A percentile compares a stretch with the other conserved stretches of the same genome.
Conservation (phyloP, 1,139 yeast genomes). For the Sugiyamaella grinbergsii region DNA sequence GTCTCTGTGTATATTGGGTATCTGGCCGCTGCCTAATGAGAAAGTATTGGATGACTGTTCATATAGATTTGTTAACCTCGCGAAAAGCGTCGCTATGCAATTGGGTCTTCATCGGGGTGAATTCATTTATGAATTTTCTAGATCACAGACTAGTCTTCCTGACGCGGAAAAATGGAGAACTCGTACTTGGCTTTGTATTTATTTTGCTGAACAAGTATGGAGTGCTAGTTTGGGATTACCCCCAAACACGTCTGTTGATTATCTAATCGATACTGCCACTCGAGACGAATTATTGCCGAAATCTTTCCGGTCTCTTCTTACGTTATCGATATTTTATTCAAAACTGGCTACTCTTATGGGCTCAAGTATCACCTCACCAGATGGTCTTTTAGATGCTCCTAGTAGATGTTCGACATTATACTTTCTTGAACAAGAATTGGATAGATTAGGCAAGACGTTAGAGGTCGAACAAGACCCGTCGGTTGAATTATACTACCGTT, state of each 20-base stretch:
- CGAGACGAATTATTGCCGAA: conserved; percentile 66
- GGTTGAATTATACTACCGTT: conserved; percentile 78
- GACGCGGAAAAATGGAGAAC: conserved; percentile 96
- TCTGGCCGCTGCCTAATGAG: conserved; percentile 94
- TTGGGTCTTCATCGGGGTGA: conserved; percentile 93
- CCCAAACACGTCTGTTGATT: conserved; percentile 83
- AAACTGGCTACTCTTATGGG: conserved; percentile 87
- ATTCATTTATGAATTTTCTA: conserved; percentile 84
- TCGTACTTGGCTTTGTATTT: conserved; percentile 86
- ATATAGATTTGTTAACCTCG: conserved; percentile 83
- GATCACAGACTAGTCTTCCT: conserved; percentile 85
- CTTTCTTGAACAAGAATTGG: conserved; percentile 75
- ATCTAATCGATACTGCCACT: conserved; percentile 75
- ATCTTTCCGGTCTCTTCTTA: conserved; percentile 69
- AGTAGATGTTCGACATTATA: conserved; percentile 79
- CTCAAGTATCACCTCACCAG: conserved; percentile 81
- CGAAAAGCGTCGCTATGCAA: conserved; percentile 81
- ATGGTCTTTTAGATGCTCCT: conserved; percentile 83
- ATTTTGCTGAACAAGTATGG: conserved; percentile 89
- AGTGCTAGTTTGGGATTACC: conserved; percentile 86
- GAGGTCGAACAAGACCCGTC: conserved; percentile 49
- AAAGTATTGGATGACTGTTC: conserved; percentile 92
- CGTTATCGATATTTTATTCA: conserved; percentile 79
- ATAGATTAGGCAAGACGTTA: conserved; percentile 64
- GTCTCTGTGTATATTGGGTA: conserved; percentile 75